These are phyloP conservation scores for Aspergillus vadensis DNA, from an alignment of 2,329 filamentous ascomycete genomes.

Conservation along the genomic window DNA sequence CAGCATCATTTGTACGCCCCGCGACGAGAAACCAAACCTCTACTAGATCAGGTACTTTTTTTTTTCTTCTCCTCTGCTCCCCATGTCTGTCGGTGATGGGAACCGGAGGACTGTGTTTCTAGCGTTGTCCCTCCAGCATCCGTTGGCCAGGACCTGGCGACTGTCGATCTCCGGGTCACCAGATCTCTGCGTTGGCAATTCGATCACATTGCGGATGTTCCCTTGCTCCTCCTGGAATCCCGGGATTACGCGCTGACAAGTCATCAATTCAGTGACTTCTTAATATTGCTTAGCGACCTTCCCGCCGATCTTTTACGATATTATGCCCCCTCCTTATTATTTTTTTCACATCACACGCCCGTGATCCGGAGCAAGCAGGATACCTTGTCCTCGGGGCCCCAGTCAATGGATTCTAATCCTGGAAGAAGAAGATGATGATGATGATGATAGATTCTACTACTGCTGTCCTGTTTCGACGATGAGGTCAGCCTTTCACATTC, in stretches of 20 bases:
- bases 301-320: slow-evolving; percentile 8
- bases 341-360: slow-evolving; percentile 5
- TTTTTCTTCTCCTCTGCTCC: neutral
- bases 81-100: neutral
- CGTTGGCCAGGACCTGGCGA: slow-evolving; percentile 13
- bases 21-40: neutral
- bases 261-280: slow-evolving; percentile 18
- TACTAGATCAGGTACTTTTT: slow-evolving; percentile 3
- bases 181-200: slow-evolving; percentile 40
- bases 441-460: neutral
- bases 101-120: neutral
- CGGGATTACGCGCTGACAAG: slow-evolving; percentile 16
- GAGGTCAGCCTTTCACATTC: neutral
- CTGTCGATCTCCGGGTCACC: slow-evolving; percentile 39
- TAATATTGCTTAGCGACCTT: slow-evolving; percentile 11
- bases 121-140: slow-evolving; percentile 3
- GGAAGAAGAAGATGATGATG: neutral
- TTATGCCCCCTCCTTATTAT: neutral
- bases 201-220: slow-evolving; percentile 22
- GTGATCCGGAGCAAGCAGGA: slow-evolving; percentile 6
- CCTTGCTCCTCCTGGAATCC: slow-evolving; percentile 11
- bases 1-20: slow-evolving; percentile 9
- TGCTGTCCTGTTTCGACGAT: neutral
- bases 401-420: neutral
- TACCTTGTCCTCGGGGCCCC: neutral